Percentiles rank a stretch among this genome's conserved stretches.
These are phyloP conservation scores for Stagonosporopsis chrysanthemi DNA, from an alignment of 2,329 filamentous ascomycete species.

Conservation along the genomic window DNA sequence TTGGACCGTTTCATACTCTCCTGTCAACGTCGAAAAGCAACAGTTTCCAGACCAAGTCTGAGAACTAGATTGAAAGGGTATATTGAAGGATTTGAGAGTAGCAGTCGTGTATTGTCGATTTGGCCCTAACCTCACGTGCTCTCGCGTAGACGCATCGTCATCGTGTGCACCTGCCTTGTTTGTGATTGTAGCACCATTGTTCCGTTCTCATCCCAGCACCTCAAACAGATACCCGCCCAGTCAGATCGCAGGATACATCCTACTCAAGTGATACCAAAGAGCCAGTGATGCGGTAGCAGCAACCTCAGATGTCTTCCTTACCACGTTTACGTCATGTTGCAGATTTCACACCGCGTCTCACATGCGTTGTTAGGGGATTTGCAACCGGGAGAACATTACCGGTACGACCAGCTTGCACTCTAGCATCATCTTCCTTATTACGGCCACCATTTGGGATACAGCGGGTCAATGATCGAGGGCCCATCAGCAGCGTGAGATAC, in stretches of 20 bases:
- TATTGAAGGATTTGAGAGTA: too few relatives aligned
- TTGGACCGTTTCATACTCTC: background rate
- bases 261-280: background rate
- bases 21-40: background rate
- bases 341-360: slow-evolving; percentile 11
- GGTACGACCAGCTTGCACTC: background rate
- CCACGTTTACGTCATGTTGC: slow-evolving; percentile 10
- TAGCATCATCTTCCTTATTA: background rate
- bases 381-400: background rate
- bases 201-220: background rate
- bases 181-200: background rate
- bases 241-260: background rate
- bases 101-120: background rate
- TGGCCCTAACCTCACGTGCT: background rate
- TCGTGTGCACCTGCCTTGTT: slow-evolving; percentile 2
- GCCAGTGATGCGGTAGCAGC: background rate
- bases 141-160: slow-evolving; percentile 10
- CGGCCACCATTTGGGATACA: background rate
- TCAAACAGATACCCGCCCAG: background rate
- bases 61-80: too few relatives aligned
- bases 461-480: background rate
- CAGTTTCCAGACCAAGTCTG: too few relatives aligned
- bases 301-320: slow-evolving; percentile 5
- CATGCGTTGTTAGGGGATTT: background rate
- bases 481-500: background rate